These are phyloP conservation scores for Paramecium octaurelia DNA, from an alignment of 73 alveolate genomes.

Conservation along the genomic window DNA sequence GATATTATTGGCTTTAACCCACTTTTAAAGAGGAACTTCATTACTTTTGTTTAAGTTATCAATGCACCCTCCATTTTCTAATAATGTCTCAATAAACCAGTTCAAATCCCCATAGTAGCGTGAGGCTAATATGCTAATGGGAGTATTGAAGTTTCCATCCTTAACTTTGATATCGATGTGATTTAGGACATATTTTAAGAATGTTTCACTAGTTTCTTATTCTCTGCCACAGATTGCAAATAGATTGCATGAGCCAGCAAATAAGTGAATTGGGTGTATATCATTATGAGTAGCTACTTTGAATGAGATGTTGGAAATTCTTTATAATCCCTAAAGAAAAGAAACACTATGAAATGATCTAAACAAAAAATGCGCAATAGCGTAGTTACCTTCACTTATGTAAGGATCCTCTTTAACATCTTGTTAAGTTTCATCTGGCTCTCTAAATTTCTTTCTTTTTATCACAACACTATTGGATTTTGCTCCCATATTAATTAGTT, in stretches of 20 bases:
- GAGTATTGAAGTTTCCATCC: slow-evolving; percentile 55
- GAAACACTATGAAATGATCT: background rate
- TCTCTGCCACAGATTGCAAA: background rate
- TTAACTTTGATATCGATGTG: slow-evolving; percentile 57
- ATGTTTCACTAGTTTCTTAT: background rate
- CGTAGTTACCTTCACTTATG: background rate
- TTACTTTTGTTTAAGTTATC: slow-evolving; percentile 64
- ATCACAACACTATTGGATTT: background rate
- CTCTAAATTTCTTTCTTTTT: slow-evolving; percentile 9
- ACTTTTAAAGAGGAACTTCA: slow-evolving; percentile 60
- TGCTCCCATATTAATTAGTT: background rate
- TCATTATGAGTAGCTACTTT: background rate
- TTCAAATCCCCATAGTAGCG: background rate
- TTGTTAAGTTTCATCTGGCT: background rate
- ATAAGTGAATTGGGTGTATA: background rate
- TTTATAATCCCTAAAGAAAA: background rate
- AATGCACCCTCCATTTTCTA: slow-evolving; percentile 63
- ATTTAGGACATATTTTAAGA: slow-evolving; percentile 25
- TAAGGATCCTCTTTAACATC: background rate
- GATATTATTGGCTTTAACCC: slow-evolving; percentile 62
- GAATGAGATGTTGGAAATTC: background rate
- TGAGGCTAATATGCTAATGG: background rate
- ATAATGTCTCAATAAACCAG: background rate
- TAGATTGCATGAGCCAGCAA: background rate
- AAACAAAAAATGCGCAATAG: background rate